A percentile compares a stretch with the other conserved stretches of the same genome.
phyloP scores from a whole-genome alignment of 2,329 filamentous ascomycete species.

The Cadophora luteo-olivacea region DNA sequence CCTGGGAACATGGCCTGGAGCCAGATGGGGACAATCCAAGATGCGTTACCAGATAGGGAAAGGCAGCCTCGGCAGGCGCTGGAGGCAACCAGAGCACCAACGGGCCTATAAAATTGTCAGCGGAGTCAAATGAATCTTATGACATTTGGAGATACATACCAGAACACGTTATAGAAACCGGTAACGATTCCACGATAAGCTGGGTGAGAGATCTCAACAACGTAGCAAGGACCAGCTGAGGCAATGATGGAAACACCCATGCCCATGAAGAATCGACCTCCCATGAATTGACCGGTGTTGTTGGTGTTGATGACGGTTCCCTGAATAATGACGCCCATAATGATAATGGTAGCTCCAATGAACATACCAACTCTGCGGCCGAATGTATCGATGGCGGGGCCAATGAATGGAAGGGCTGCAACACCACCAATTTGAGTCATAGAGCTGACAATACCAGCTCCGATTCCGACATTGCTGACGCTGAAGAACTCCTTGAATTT shows the following conservation, averaged over 20 bases:
- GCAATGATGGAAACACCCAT: conserved; percentile 57
- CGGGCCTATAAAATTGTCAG: conserved; percentile 50
- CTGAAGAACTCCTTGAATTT: conserved; percentile 49
- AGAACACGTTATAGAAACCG: conserved; percentile 42
- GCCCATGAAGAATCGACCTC: conserved; percentile 64
- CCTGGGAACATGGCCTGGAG: conserved; percentile 58
- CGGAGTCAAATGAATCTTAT: neutral
- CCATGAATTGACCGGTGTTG: conserved; percentile 52
- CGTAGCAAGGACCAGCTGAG: conserved; percentile 53
- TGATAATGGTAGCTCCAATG: conserved; percentile 49
- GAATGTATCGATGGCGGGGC: conserved; percentile 53
- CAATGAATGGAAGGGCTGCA: conserved; percentile 54
- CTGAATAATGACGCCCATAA: conserved; percentile 54
- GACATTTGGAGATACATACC: conserved; percentile 24
- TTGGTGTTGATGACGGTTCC: conserved; percentile 42
- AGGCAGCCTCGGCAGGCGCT: conserved; percentile 58
- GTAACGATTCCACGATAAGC: conserved; percentile 51
- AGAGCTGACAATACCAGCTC: conserved; percentile 56
- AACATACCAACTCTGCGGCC: conserved; percentile 55
- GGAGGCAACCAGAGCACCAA: conserved; percentile 59
- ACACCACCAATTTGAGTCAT: conserved; percentile 59
- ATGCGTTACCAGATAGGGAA: conserved; percentile 46
- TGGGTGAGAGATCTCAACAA: conserved; percentile 53
- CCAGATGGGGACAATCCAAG: conserved; percentile 59
- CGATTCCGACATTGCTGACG: conserved; percentile 50